Conservation (phyloP, 805 yeast genomes). For the Metschnikowia koreensis region DNA sequence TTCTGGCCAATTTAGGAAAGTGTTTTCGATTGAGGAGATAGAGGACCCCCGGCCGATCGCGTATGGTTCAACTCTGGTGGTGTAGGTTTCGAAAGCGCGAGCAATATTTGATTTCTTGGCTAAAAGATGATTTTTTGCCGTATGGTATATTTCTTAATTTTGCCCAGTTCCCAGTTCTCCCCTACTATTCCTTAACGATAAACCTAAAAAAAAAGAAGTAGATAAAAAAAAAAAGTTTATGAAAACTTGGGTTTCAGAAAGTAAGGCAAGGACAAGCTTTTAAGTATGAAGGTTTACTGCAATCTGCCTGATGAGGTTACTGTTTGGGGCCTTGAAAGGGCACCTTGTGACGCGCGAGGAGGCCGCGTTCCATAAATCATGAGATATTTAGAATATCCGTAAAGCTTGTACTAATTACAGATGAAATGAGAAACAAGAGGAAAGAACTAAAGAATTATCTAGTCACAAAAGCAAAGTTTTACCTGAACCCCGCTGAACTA, state of each 20-base stretch:
- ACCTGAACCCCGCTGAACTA: background rate
- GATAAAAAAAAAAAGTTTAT: too few relatives aligned
- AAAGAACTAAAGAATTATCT: too few relatives aligned
- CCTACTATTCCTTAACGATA: too few relatives aligned
- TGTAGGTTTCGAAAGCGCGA: background rate
- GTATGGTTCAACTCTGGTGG: background rate
- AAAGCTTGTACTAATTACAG: background rate
- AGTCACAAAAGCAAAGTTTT: background rate
- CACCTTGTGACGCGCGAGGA: constrained; percentile 3
- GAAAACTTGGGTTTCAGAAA: background rate
- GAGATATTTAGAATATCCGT: too few relatives aligned
- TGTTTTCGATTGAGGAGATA: background rate
- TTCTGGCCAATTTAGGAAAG: background rate
- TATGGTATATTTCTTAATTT: too few relatives aligned
- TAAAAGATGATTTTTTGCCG: background rate
- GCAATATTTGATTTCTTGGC: background rate
- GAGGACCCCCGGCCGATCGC: background rate
- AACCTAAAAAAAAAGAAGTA: too few relatives aligned
- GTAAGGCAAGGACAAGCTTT: too few relatives aligned
- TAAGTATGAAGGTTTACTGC: too few relatives aligned
- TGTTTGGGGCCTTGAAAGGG: constrained; percentile 6
- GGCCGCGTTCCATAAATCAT: too few relatives aligned
- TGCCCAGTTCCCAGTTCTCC: too few relatives aligned
- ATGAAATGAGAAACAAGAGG: background rate
- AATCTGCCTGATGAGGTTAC: background rate